Base-by-base conservation (phyloP, 257 asterid genomes). In the Forsythia suspensa region DNA sequence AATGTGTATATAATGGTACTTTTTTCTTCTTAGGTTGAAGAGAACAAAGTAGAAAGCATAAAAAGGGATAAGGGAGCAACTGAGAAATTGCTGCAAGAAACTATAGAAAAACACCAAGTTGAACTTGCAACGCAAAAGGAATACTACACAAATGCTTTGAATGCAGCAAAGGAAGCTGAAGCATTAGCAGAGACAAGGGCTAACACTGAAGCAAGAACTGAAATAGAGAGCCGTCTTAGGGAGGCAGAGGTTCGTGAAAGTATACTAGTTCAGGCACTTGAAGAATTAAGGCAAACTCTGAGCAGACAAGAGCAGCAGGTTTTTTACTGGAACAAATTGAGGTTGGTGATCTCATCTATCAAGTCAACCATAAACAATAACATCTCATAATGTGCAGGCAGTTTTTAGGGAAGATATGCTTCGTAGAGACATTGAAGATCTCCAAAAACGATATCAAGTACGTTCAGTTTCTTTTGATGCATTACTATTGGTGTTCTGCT, bases 381-480 rank as follows among this genome's bases (percentile, higher is more conserved):
- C 73, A 39, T 73, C 1, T 83, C 73, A 78, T 80, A 73, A 37
- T 83, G 74, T 86, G 82, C 96, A 96, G 99, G 96, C 92, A 51
- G 97, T 88, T 81, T 92, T 88, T 52, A 92, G 91, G 83, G 99
- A 96, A 90, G 99, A 96, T 77, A 96, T 92, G 94, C 91, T 94
- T 81, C 96, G 89, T 71, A 91, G 89, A 88, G 99, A 96, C 79
- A 89, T 92, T 76, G 99, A 96, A 84, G 99, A 96, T 87, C 97
- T 94, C 80, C 98, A 94, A 82, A 96, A 88, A 82, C 90, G 99
- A 81, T 96, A 92, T 84, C 99, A 96, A 83, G 99, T 94, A 79
- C 43, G 80, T 68, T 8, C 34, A 16, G 16, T 71, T 40, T 38
- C 40, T 80, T 83, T 38, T 21, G 76, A 46, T 39, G 76, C 65